Evolutionary conservation across 495 filamentous ascomycete genomes (phyloP), one percentile per base, ranked within the genome.

Genomic region (Rostrohypoxylon terebratum): DNA sequence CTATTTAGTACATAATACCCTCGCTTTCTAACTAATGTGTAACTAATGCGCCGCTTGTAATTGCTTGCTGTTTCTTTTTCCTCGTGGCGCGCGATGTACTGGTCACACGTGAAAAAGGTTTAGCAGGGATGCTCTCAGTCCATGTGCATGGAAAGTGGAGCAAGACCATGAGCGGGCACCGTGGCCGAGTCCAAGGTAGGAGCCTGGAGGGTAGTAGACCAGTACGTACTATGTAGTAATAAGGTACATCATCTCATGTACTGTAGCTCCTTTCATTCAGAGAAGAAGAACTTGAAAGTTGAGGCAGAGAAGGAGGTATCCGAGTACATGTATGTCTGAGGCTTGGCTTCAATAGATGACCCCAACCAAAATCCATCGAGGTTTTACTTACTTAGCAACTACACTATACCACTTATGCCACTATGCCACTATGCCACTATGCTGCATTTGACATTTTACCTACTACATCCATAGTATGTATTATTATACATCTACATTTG

Each of bases 81-180:
- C 62, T 69, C 69, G 66, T 72, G 67, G 69, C 75, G 59, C 45
- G 34, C 51, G 55, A 68, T 63, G 72, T 68, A 74, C 65, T 65
- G 48, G 51, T 59, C 47, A 75, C 76, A 67, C 70, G 76, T 70
- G 68, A 71, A 50, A 14, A 13, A 78, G 62, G 76, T 76, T 61
- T 9, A 68, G 58, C 68, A 66, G 68, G 71, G 68, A 64, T 62
- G 9, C 16, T 54, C 33, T 62, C 63, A 63, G 50, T 60, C 66
- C 64, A 73, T 70, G 74, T 69, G 68, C 72, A 69, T 68, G 63
- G 65, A 50, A 63, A 65, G 68, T 67, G 76, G 74, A 69, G 31
- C 60, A 53, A 47, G 48, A 38, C 71, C 71, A 65, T 72, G 44
- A 59, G 69, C 63, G 66, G 70, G 70, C 69, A 64, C 50, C 66